Percentiles rank a stretch among this genome's conserved stretches.
These are phyloP conservation scores for Leccinum longicurvipes DNA, from an alignment of 768 basidiomycete genomes.

Conservation along the genomic window DNA sequence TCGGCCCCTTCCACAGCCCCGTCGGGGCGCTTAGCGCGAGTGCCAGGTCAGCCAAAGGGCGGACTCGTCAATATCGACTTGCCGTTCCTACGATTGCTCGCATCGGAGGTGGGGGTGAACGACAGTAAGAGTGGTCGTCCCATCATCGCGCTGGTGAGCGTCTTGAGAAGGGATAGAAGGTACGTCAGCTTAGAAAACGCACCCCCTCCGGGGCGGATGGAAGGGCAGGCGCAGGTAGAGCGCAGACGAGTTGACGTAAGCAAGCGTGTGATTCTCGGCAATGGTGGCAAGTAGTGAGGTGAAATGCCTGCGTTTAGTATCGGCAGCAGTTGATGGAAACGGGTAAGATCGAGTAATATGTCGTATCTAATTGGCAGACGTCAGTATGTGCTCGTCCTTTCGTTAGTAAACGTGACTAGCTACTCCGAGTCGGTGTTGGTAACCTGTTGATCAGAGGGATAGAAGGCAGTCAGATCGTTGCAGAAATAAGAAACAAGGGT, in stretches of 20 bases:
- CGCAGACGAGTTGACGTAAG: slow-evolving; percentile 37
- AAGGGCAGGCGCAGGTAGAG: slow-evolving; percentile 39
- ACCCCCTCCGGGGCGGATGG: slow-evolving; percentile 45
- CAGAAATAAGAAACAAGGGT: too few species aligned
- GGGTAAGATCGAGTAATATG: too few species aligned
- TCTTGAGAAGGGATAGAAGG: slow-evolving; percentile 81
- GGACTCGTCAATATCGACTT: slow-evolving; percentile 74
- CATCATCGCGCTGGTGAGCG: slow-evolving; percentile 72
- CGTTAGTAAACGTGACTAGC: too few species aligned
- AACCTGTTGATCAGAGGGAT: too few species aligned
- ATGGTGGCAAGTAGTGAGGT: slow-evolving; percentile 40
- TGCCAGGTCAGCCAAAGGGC: slow-evolving; percentile 65
- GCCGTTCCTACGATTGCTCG: not conserved
- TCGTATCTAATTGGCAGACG: too few species aligned
- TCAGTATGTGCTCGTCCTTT: too few species aligned
- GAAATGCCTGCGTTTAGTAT: slow-evolving; percentile 69
- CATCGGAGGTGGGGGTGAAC: slow-evolving; percentile 45
- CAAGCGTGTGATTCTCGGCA: slow-evolving; percentile 33
- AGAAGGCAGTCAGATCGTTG: too few species aligned
- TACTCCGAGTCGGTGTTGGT: too few species aligned
- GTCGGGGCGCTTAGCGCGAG: slow-evolving; percentile 78
- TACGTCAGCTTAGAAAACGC: slow-evolving; percentile 70
- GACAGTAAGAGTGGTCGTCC: slow-evolving; percentile 84
- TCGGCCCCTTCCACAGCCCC: slow-evolving; percentile 32
- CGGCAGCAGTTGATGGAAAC: slow-evolving; percentile 25